These are phyloP conservation scores for Nicotiana benthamiana DNA, from an alignment of 257 asterid genomes.

Conservation along the genomic window DNA sequence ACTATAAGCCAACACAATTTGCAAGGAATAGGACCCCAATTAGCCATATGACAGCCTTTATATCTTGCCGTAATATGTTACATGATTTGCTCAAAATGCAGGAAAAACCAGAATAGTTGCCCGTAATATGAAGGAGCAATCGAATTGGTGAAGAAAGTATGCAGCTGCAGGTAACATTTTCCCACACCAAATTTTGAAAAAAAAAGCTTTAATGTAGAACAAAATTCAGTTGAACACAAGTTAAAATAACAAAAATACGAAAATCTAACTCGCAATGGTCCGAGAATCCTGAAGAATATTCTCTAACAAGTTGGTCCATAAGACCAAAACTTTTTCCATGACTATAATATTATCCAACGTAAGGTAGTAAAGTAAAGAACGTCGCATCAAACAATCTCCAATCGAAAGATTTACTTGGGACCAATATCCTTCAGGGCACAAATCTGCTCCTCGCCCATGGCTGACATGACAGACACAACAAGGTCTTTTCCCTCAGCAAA, in stretches of 20 bases:
- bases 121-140: too few relatives aligned
- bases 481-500: too few relatives aligned
- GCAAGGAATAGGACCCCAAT: too few relatives aligned
- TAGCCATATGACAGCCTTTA: too few relatives aligned
- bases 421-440: constrained; percentile 80
- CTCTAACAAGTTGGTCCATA: not conserved
- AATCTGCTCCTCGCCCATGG: constrained; percentile 99
- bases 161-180: not conserved
- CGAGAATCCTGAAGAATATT: not conserved
- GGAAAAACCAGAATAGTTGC: too few relatives aligned
- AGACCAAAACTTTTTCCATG: not conserved
- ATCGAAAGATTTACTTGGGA: constrained; percentile 26
- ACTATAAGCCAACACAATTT: too few relatives aligned
- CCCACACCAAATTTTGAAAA: not conserved
- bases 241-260: not conserved
- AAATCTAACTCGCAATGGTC: not conserved
- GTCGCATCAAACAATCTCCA: not conserved
- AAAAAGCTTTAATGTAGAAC: not conserved
- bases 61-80: too few relatives aligned
- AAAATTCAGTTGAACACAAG: constrained; percentile 1
- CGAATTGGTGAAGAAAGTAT: not conserved
- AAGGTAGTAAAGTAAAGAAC: constrained; percentile 3
- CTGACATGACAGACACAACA: constrained; percentile 11
- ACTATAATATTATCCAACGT: not conserved
- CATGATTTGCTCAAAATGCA: too few relatives aligned